phyloP scores from a whole-genome alignment of 225 moss, liverwort and hornwort species.

The Thuidium tamariscinum region DNA sequence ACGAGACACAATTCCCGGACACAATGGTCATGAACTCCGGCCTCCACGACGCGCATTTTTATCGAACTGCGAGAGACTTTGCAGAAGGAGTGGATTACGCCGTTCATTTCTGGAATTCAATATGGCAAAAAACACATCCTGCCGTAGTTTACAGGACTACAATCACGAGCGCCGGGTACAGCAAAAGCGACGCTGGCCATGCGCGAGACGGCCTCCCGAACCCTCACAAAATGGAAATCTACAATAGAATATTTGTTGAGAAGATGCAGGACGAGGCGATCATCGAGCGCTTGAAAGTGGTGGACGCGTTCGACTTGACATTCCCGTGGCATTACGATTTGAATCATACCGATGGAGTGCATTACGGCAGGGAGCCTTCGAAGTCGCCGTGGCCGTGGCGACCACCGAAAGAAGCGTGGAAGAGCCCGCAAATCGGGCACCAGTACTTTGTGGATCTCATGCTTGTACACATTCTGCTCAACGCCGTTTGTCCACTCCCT shows the following conservation, averaged over 20 bases:
- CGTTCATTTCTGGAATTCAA: constrained; percentile 27
- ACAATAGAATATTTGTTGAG: constrained; percentile 44
- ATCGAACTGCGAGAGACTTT: not conserved
- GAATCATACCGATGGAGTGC: constrained; percentile 45
- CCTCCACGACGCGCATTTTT: constrained; percentile 55
- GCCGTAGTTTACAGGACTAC: constrained; percentile 32
- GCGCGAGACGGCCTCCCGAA: constrained; percentile 49
- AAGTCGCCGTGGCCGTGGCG: constrained; percentile 38
- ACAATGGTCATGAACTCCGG: constrained; percentile 72
- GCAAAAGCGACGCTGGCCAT: constrained; percentile 11
- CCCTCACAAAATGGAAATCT: constrained; percentile 48
- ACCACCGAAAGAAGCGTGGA: not conserved
- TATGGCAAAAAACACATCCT: constrained; percentile 20
- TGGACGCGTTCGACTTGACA: constrained; percentile 50
- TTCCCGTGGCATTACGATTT: constrained; percentile 55
- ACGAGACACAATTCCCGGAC: constrained; percentile 20
- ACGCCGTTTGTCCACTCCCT: constrained; percentile 30
- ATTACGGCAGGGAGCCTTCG: constrained; percentile 38
- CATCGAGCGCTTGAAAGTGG: constrained; percentile 19
- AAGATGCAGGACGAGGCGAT: constrained; percentile 4
- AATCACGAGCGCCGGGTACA: constrained; percentile 26
- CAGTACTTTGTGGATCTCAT: constrained; percentile 59
- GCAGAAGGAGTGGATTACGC: constrained; percentile 49
- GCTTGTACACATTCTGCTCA: constrained; percentile 43
- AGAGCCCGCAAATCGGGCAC: constrained; percentile 28